Evolutionary conservation across 1,284 basidiomycete species (phyloP), one percentile per base, ranked within the genome.

Genomic region (Ustilago crameri): DNA sequence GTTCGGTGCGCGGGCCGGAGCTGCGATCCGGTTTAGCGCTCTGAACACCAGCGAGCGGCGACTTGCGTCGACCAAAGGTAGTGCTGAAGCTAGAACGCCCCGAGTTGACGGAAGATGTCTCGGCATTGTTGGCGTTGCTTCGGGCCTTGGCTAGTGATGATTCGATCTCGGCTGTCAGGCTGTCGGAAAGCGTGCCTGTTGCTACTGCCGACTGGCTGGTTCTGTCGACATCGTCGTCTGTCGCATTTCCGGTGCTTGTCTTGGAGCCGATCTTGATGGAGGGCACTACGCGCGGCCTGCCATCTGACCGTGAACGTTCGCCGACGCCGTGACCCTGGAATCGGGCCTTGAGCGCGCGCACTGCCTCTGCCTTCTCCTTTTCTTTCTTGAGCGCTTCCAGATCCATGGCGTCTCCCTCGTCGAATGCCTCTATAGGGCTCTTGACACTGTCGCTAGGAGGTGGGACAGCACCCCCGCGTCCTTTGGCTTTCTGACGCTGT

Each of bases 331-430:
- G 60, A n/a, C 71, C 71, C 26, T 69, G 71, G 42, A 74, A 74
- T 9, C 71, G 56, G 15, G 62, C 71, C 35, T 74, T 74, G 51
- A 74, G 59, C n/a, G 66, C 71, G 8, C 75, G 64, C 8, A 68
- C 55, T n/a, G 75, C 77, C 10, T 79, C 77, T 2, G 75, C 74
- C 32, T 68, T 73, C 54, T 78, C 74, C 42, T 79, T 79, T 14
- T 79, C 70, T 41, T 63, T 64, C 27, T 60, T 55, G 30, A 78
- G 46, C 8, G 37, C 53, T n/a, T 71, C 63, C n/a, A 54, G 50
- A 18, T 79, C 75, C 24, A 70, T 60, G 3, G 53, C 41, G 26
- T 56, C 66, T 2, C 61, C 67, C 2, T 55, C 51, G 15, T 62
- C 74, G 14, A 66, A 18, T 41, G 52, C 55, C 18, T 62, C 52